Conservation (phyloP, 163 green algal species). For the Scenedesmus sp. region DNA sequence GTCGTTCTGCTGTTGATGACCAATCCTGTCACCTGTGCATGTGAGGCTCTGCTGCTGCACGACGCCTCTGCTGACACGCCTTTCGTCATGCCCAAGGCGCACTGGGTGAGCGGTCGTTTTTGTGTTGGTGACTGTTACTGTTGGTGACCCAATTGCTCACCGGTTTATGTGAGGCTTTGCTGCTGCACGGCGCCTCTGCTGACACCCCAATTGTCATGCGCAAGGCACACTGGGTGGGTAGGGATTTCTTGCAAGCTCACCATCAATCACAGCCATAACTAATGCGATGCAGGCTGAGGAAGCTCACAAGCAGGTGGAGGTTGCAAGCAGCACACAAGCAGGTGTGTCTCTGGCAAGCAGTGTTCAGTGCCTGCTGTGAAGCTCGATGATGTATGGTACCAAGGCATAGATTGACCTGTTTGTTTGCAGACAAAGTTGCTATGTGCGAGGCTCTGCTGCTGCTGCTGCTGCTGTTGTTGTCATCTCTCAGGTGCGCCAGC, state of each 20-base stretch:
- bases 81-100: background rate
- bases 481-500: slow-evolving; percentile 17
- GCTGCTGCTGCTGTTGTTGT: background rate
- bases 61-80: background rate
- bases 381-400: too few species aligned
- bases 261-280: background rate
- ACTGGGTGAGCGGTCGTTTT: background rate
- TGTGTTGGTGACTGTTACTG: too few species aligned
- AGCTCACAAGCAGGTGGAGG: background rate
- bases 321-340: background rate
- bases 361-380: too few species aligned
- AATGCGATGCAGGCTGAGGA: background rate
- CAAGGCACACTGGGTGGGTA: background rate
- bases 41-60: background rate
- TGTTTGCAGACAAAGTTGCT: background rate
- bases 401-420: background rate
- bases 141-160: background rate
- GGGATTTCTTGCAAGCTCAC: background rate
- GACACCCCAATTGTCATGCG: background rate
- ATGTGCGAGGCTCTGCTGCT: background rate
- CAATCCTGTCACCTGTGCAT: too few species aligned
- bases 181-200: background rate
- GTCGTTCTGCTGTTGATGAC: too few species aligned
- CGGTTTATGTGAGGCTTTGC: background rate
- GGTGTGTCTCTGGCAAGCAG: background rate